Conservation (phyloP, 805 yeast species). For the Starmera dryadoides region DNA sequence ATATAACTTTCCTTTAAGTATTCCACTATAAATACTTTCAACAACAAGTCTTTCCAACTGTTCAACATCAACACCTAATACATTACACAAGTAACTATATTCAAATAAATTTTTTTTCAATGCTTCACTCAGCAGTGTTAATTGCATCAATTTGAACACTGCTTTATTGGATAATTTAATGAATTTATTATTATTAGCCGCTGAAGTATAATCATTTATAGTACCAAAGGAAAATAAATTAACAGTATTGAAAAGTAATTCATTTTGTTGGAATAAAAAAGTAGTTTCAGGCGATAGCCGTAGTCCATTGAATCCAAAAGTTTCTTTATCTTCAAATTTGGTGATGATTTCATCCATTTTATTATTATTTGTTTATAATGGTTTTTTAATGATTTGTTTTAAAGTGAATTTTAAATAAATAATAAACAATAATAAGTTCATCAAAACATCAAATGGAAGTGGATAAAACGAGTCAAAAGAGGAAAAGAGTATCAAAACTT, state of each 20-base stretch:
- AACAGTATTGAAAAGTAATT: constrained; percentile 11
- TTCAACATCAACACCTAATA: constrained; percentile 3
- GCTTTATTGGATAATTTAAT: constrained; percentile 9
- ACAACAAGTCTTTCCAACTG: constrained; percentile 13
- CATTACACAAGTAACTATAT: constrained; percentile 8
- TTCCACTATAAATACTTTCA: constrained; percentile 10
- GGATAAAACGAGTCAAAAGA: constrained; percentile 2
- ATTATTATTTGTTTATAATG: background rate
- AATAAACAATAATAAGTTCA: no score
- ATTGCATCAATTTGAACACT: constrained; percentile 13
- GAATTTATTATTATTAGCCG: constrained; percentile 3
- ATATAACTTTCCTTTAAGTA: constrained; percentile 14
- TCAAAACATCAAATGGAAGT: no score
- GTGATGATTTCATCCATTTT: background rate
- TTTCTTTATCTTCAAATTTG: constrained; percentile 10
- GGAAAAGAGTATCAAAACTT: constrained; percentile 12
- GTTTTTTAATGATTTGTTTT: no score
- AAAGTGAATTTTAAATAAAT: no score
- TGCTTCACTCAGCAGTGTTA: constrained; percentile 14
- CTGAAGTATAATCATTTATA: constrained; percentile 7
- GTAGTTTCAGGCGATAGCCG: no score
- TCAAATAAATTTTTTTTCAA: constrained; percentile 7
- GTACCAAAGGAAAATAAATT: constrained; percentile 20
- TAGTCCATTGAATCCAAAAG: constrained; percentile 19
- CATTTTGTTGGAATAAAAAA: no score